Conservation (phyloP, 176 grass and related monocot genomes). For the Typha latifolia region DNA sequence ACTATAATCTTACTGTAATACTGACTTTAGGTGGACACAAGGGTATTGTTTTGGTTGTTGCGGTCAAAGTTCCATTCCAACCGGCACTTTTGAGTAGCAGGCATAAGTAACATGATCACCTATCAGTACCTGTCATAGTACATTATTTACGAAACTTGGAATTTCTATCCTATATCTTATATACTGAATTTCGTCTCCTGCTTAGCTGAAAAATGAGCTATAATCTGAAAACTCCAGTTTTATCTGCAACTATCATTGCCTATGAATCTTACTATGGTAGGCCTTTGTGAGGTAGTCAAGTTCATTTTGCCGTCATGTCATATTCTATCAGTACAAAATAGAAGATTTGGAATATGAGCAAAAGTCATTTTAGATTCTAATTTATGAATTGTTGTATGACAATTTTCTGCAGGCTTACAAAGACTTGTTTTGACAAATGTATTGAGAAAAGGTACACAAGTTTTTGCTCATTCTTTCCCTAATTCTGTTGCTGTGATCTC, state of each 20-base stretch:
- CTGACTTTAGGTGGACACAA: no score
- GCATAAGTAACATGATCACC: not conserved
- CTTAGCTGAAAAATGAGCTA: not conserved
- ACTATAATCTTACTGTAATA: no score
- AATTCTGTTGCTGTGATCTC: not conserved
- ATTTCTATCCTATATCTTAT: not conserved
- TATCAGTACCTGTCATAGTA: not conserved
- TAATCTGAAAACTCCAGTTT: not conserved
- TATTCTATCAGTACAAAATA: no score
- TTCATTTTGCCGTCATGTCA: no score
- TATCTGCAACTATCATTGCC: not conserved
- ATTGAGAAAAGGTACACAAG: conserved; percentile 69
- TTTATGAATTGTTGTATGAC: no score
- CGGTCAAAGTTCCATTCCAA: no score
- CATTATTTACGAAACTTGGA: not conserved
- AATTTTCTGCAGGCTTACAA: conserved; percentile 52
- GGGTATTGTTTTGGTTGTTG: no score
- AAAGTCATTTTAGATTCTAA: no score
- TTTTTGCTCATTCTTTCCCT: not conserved
- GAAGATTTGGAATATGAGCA: no score
- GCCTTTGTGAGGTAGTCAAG: not conserved
- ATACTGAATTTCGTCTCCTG: not conserved
- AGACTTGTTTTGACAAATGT: conserved; percentile 81
- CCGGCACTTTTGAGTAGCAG: no score
- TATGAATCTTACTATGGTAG: not conserved